Percentiles rank a stretch among this genome's conserved stretches.
phyloP scores from a whole-genome alignment of 2,329 filamentous ascomycete genomes.

The Onygena corvina region DNA sequence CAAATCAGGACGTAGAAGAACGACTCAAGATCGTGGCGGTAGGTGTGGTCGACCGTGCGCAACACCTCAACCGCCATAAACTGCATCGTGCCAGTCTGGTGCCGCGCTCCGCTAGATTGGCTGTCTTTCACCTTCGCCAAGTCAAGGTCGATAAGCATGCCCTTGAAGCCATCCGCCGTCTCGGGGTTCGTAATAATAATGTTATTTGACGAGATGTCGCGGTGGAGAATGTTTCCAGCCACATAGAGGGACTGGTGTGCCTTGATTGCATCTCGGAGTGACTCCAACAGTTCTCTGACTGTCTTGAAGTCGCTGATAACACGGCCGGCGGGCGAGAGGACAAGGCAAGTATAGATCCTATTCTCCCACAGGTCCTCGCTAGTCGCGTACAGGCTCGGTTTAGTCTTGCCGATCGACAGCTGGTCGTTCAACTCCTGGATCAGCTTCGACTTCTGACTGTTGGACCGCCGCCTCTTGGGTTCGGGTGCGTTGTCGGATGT shows the following conservation, averaged over 20 bases:
- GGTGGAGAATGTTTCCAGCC: slow-evolving; percentile 27
- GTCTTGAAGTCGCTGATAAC: slow-evolving; percentile 21
- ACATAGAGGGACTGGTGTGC: slow-evolving; percentile 27
- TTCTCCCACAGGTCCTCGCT: slow-evolving; percentile 23
- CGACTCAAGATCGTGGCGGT: slow-evolving; percentile 25
- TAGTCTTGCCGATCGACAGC: too few species aligned
- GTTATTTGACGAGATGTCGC: slow-evolving; percentile 29
- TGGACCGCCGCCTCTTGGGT: too few species aligned
- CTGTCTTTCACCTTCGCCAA: slow-evolving; percentile 21
- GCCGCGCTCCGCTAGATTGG: slow-evolving; percentile 10
- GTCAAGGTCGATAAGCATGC: slow-evolving; percentile 29
- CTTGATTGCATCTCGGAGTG: slow-evolving; percentile 27
- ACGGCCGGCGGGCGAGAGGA: slow-evolving; percentile 23
- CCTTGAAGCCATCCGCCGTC: slow-evolving; percentile 13
- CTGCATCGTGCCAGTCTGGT: slow-evolving; percentile 17
- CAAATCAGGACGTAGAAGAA: slow-evolving; percentile 26
- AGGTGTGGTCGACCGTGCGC: slow-evolving; percentile 22
- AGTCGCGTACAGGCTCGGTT: slow-evolving; percentile 4
- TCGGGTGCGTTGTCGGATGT: too few species aligned
- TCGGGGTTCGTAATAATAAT: slow-evolving; percentile 28
- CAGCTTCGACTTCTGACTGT: too few species aligned
- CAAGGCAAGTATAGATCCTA: slow-evolving; percentile 23
- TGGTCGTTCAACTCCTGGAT: too few species aligned
- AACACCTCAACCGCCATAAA: slow-evolving; percentile 30
- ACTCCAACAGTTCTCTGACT: slow-evolving; percentile 25